A percentile compares a stretch with the other conserved stretches of the same genome.
Evolutionary conservation across 225 moss, liverwort and hornwort genomes (phyloP).

Genomic region (Asterella californica): DNA sequence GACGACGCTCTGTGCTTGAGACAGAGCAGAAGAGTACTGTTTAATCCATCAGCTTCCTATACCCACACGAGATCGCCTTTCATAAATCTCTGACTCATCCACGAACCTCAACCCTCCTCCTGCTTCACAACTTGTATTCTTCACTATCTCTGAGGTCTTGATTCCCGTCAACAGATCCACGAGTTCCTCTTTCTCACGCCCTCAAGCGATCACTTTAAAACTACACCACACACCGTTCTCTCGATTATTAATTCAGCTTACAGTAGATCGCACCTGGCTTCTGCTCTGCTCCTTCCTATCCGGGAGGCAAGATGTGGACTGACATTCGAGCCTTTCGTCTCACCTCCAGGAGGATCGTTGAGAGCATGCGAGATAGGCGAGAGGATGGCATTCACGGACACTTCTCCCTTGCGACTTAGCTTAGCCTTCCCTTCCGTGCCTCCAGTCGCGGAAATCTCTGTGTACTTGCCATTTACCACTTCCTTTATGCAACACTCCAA

Average conservation of each 20-base stretch:
- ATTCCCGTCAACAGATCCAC: not conserved
- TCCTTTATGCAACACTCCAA: no score
- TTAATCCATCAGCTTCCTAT: not conserved
- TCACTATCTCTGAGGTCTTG: no score
- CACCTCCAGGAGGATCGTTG: no score
- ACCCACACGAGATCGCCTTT: not conserved
- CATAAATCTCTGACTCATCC: not conserved
- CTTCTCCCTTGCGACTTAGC: no score
- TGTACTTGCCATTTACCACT: no score
- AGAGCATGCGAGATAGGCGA: no score
- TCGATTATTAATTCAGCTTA: not conserved
- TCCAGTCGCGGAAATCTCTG: no score
- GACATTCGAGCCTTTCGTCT: constrained; percentile 3
- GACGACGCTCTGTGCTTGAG: not conserved
- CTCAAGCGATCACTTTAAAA: not conserved
- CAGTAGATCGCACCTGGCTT: not conserved
- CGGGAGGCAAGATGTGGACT: not conserved
- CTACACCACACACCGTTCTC: not conserved
- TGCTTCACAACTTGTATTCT: not conserved
- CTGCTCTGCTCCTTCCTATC: not conserved
- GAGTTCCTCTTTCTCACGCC: not conserved
- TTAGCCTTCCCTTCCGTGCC: no score
- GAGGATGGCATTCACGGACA: no score
- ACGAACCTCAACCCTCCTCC: not conserved
- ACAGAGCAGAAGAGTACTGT: not conserved